phyloP scores from a whole-genome alignment of 2,329 filamentous ascomycete species.

The Blastomyces gilchristii region DNA sequence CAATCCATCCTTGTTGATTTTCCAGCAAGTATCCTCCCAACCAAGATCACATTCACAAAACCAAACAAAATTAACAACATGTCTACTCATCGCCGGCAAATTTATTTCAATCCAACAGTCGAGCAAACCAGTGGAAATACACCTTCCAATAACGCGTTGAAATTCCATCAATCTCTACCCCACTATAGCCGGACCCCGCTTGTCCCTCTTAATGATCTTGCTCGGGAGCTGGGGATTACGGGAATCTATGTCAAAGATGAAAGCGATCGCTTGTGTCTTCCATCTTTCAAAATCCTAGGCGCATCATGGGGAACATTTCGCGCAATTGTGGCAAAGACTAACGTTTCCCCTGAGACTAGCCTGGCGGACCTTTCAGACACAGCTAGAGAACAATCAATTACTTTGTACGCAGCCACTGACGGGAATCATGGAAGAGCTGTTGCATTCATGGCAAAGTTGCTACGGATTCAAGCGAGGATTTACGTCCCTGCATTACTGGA shows the following conservation, averaged over 20 bases:
- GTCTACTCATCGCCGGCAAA: conserved; percentile 2
- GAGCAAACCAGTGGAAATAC: not conserved
- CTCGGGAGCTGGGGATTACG: conserved; percentile 47
- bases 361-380: conserved; percentile 36
- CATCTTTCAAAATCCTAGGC: conserved; percentile 71
- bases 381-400: conserved; percentile 27
- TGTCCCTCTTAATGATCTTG: conserved; percentile 43
- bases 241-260: conserved; percentile 62
- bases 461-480: conserved; percentile 48
- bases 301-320: conserved; percentile 63
- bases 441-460: conserved; percentile 53
- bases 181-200: conserved; percentile 49
- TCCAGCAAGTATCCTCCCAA: not conserved
- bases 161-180: conserved; percentile 51
- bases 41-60: not conserved
- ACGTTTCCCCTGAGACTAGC: conserved; percentile 34
- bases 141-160: not conserved
- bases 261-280: conserved; percentile 55
- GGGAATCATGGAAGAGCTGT: conserved; percentile 70
- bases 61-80: not conserved
- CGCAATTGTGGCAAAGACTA: conserved; percentile 41
- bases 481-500: conserved; percentile 55
- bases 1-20: too few relatives aligned
- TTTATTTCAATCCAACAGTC: not conserved
- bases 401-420: conserved; percentile 56